phyloP scores from a whole-genome alignment of 495 filamentous ascomycete species.

The Xylaria flabelliformis region DNA sequence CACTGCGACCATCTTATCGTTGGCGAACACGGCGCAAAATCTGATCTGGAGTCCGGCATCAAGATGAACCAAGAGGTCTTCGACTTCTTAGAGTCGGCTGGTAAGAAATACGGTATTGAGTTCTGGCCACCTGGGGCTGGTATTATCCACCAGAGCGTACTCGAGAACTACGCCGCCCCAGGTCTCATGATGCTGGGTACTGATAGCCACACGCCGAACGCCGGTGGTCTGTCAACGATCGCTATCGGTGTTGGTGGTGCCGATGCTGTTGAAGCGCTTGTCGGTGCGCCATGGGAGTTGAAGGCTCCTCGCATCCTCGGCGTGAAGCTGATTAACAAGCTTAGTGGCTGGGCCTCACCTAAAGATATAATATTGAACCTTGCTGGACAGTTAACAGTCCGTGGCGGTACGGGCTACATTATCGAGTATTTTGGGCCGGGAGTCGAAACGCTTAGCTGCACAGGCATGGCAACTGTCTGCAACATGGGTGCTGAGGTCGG shows the following conservation, averaged over 20 bases:
- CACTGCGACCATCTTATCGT: slow-evolving; percentile 99
- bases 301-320: slow-evolving; percentile 92
- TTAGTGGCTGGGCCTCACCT: slow-evolving; percentile 89
- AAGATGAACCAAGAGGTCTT: slow-evolving; percentile 95
- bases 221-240: slow-evolving; percentile 88
- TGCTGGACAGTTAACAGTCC: slow-evolving; percentile 88
- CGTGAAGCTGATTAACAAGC: slow-evolving; percentile 80
- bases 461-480: slow-evolving; percentile 89
- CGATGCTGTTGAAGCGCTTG: slow-evolving; percentile 95
- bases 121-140: slow-evolving; percentile 99
- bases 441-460: slow-evolving; percentile 85
- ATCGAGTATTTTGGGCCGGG: slow-evolving; percentile 92
- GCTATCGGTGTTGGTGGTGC: slow-evolving; percentile 98
- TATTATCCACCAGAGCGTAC: slow-evolving; percentile 97
- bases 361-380: slow-evolving; percentile 95
- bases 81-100: slow-evolving; percentile 93
- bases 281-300: slow-evolving; percentile 95
- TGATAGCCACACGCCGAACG: slow-evolving; percentile 97
- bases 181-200: slow-evolving; percentile 99
- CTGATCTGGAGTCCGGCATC: slow-evolving; percentile 85
- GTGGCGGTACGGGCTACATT: slow-evolving; percentile 92
- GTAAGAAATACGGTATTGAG: slow-evolving; percentile 95
- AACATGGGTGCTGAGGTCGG: slow-evolving; percentile 94
- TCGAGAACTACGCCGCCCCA: slow-evolving; percentile 98
- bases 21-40: slow-evolving; percentile 85